Evolutionary conservation across 148 eudicot species (phyloP).

Genomic region (Rhododendron williamsianum): DNA sequence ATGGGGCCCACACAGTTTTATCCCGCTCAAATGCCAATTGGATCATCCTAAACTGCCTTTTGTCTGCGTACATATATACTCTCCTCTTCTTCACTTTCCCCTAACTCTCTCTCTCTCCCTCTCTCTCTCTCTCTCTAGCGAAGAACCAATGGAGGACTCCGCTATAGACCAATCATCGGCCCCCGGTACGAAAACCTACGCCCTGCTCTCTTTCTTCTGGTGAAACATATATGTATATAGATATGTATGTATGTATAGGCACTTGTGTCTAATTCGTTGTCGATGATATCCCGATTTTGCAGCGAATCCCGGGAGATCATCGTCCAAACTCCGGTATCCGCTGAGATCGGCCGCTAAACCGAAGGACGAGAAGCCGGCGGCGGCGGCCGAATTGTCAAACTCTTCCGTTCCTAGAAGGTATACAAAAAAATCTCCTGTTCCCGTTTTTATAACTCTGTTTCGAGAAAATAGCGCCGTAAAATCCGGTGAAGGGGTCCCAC

Average conservation of each 20-base stretch:
- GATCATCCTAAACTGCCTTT: background rate
- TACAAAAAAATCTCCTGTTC: background rate
- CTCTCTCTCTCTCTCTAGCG: background rate
- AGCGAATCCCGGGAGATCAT: slow-evolving; percentile 24
- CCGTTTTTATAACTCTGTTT: background rate
- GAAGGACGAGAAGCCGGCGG: slow-evolving; percentile 36
- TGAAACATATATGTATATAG: background rate
- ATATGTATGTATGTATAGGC: background rate
- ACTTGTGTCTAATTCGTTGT: background rate
- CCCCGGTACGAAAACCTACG: slow-evolving; percentile 10
- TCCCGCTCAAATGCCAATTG: slow-evolving; percentile 19
- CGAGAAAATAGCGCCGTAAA: background rate
- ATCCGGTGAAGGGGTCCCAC: background rate
- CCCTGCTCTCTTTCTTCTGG: background rate
- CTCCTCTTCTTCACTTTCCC: background rate
- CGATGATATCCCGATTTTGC: slow-evolving; percentile 1
- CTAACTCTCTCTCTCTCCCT: background rate
- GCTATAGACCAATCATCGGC: slow-evolving; percentile 28
- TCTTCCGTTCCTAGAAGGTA: slow-evolving; percentile 39
- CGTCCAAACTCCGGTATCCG: slow-evolving; percentile 50
- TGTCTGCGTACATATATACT: background rate
- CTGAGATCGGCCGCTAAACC: slow-evolving; percentile 43
- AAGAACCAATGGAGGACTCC: slow-evolving; percentile 41
- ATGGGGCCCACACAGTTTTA: background rate
- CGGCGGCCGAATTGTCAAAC: slow-evolving; percentile 18